phyloP scores from a whole-genome alignment of 2,329 filamentous ascomycete species.

The Geoglossum cookeanum region DNA sequence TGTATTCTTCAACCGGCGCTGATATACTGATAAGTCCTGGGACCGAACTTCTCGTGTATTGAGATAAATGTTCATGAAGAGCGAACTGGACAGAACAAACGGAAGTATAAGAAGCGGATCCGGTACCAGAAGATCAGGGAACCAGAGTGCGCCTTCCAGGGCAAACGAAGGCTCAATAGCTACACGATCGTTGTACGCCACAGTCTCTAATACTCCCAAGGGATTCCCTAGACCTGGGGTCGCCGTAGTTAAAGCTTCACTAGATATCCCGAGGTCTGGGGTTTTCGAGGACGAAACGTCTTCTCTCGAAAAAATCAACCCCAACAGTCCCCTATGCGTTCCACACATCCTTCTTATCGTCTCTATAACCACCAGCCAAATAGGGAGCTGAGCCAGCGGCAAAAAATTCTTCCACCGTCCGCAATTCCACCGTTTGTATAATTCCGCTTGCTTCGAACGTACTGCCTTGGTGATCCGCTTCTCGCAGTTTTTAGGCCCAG shows the following conservation, averaged over 20 bases:
- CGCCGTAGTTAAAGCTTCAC: not conserved
- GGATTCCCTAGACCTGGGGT: not conserved
- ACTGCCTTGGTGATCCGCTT: conserved; percentile 9
- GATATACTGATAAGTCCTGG: not conserved
- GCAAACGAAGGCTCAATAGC: conserved; percentile 30
- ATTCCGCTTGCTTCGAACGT: conserved; percentile 11
- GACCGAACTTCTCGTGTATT: not conserved
- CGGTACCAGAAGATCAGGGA: conserved; percentile 33
- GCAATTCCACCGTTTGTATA: conserved; percentile 20
- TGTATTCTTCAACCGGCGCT: conserved; percentile 14
- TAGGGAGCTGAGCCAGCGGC: conserved; percentile 23
- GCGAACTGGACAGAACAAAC: conserved; percentile 26
- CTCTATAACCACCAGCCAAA: conserved; percentile 29
- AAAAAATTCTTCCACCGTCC: conserved; percentile 17
- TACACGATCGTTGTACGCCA: conserved; percentile 8
- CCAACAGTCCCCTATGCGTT: conserved; percentile 21
- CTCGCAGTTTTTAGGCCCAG: conserved; percentile 5
- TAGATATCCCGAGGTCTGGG: conserved; percentile 8
- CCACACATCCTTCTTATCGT: conserved; percentile 29
- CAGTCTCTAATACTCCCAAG: not conserved
- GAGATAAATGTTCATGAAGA: conserved; percentile 28
- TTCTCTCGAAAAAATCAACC: conserved; percentile 12
- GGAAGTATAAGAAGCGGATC: conserved; percentile 33
- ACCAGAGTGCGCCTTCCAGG: conserved; percentile 41
- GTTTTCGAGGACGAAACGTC: not conserved